These are phyloP conservation scores for Beauveria sp. DNA, from an alignment of 2,329 filamentous ascomycete genomes.

Conservation along the genomic window DNA sequence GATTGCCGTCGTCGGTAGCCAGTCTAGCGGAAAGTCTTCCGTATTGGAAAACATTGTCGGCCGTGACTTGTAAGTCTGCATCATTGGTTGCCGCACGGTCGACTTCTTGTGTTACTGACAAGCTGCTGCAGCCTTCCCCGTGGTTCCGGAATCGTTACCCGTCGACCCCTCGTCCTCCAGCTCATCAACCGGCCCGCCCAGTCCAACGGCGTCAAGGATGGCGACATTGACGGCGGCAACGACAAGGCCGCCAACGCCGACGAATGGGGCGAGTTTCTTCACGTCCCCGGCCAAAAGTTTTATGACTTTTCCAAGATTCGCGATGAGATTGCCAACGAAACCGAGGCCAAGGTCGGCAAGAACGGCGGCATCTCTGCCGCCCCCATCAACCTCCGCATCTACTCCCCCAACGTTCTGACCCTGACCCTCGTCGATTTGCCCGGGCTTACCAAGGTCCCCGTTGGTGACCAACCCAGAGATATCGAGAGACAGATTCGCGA, in stretches of 20 bases:
- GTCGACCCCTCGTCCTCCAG: conserved; percentile 91
- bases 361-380: conserved; percentile 95
- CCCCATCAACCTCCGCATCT: conserved; percentile 96
- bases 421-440: conserved; percentile 94
- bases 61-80: conserved; percentile 79
- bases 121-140: conserved; percentile 66
- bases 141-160: conserved; percentile 94
- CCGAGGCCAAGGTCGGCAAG: conserved; percentile 88
- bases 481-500: conserved; percentile 95
- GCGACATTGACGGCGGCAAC: conserved; percentile 56
- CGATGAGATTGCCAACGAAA: conserved; percentile 95
- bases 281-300: conserved; percentile 96
- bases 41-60: conserved; percentile 98
- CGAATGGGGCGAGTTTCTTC: conserved; percentile 98
- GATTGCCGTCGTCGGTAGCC: conserved; percentile 95
- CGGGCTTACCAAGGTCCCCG: conserved; percentile 91
- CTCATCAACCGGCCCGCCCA: conserved; percentile 85
- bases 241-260: conserved; percentile 88
- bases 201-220: conserved; percentile 64
- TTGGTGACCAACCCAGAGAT: conserved; percentile 92
- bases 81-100: conserved; percentile 10
- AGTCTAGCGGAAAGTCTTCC: conserved; percentile 98
- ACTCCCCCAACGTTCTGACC: conserved; percentile 96
- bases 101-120: conserved; percentile 13
- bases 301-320: conserved; percentile 97